Evolutionary conservation across 2,329 filamentous ascomycete genomes (phyloP), one percentile per base, ranked within the genome.

Genomic region (Colletotrichum spinosum): DNA sequence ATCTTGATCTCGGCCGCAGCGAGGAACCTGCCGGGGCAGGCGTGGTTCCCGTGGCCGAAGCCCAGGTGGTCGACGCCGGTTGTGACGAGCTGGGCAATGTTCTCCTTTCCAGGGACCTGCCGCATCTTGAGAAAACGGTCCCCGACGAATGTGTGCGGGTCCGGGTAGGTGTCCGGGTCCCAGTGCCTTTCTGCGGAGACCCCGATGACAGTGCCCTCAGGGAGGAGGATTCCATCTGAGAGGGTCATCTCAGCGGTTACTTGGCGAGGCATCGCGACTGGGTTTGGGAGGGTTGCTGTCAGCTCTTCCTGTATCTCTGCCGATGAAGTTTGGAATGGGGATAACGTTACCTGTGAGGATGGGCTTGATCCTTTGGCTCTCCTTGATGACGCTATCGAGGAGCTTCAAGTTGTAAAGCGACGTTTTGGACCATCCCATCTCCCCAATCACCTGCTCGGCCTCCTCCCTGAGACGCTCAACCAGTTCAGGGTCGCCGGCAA

Each of bases 391-490:
- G 55, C 79, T 81, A 67, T 82, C 79, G 63, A 81, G 67, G 2
- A 80, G 69, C 61, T 76, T 77, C 38, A 82, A 69, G 38, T 78
- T 76, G 65, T 75, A 76, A 2, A 82, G 67, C 0, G 76, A 65
- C 2, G 72, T 73, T 65, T 78, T 79, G 13, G 69, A 73, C 71
- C 72, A 77, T 1, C 73, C 74, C n/a, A 78, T 76, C 38, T 77
- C 71, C 5, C 71, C 68, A 13, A 80, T 65, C 2, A 79, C 73
- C 1, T 63, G 56, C 2, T 69, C 53, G 8, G 83, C 79, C 70
- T 84, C 83, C 12, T 81, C 74, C 2, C 81, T 73, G 35, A 84
- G 67, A 2, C 73, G 73, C n/a, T 78, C 71, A 8, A 83, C 70
- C 44, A 76, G 76, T 49, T 83, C 78, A 0, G 78, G 77, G 45